These are phyloP conservation scores for Trichocladium antarcticum DNA, from an alignment of 495 filamentous ascomycete genomes.

Conservation along the genomic window DNA sequence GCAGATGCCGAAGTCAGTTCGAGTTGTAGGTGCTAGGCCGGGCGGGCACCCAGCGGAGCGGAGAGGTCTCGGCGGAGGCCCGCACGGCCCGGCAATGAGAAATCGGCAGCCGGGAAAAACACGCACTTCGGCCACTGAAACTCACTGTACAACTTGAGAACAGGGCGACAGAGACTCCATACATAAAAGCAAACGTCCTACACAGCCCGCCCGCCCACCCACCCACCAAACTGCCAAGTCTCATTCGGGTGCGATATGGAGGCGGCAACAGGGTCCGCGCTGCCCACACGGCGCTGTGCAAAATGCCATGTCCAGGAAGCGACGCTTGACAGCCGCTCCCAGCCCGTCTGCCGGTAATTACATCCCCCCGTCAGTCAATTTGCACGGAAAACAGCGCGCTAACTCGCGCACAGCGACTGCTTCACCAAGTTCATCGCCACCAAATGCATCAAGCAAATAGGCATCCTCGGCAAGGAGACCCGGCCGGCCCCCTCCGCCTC, in stretches of 20 bases:
- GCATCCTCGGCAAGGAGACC: slow-evolving; percentile 37
- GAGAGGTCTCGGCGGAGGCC: too few species aligned
- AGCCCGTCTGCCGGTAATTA: slow-evolving; percentile 16
- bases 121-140: too few species aligned
- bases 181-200: too few species aligned
- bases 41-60: too few species aligned
- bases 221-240: background rate
- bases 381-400: slow-evolving; percentile 2
- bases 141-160: too few species aligned
- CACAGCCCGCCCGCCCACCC: too few species aligned
- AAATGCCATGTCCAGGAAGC: slow-evolving; percentile 22
- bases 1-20: too few species aligned
- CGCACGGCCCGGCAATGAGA: too few species aligned
- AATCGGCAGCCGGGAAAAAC: too few species aligned
- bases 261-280: background rate
- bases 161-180: too few species aligned
- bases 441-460: slow-evolving; percentile 72
- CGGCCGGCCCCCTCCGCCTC: slow-evolving; percentile 34
- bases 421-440: slow-evolving; percentile 61
- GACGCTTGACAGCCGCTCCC: slow-evolving; percentile 19
- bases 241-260: background rate
- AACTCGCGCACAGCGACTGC: slow-evolving; percentile 47
- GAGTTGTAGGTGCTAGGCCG: too few species aligned
- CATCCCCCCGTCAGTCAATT: background rate
- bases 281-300: slow-evolving; percentile 12